Base-by-base conservation (phyloP, 2,329 filamentous ascomycete genomes). In the Aspergillus bombycis region DNA sequence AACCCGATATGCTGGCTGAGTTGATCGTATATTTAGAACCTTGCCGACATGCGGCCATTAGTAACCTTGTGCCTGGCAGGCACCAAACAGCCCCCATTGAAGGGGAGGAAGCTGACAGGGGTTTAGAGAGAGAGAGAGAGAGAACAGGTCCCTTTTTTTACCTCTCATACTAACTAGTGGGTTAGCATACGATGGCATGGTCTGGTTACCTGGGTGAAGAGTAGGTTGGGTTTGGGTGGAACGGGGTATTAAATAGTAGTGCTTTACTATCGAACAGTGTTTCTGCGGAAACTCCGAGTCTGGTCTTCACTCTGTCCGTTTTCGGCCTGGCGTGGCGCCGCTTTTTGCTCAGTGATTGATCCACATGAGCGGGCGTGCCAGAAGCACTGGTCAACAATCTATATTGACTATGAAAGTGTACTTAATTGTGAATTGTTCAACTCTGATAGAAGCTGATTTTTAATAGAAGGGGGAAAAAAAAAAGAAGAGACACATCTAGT, bases 1-100 rank as follows among this genome's bases (percentile, higher is more conserved):
- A 28, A 32, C 48, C 48, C 28, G 28, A 52, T n/a, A 52, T 52
- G 30, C 28, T 52, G 48, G 48, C 48, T 52, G 28, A 32, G 48
- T 30, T 30, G 46, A 34, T 32, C 10, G 16, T 52, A 52, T 52
- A 52, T 52, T 52, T 52, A 52, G 48, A 52, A 52, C 48, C 48
- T 32, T 52, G 28, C 30, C 19, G 19, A 32, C 48, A 52, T 52
- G 48, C 48, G 48, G 48, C 28, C 30, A 52, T 48, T 48, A 23
- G 45, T 23, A 10, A 48, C 23, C 28, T 28, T 34, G 48, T 52
- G 19, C 48, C 48, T 52, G 48, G 16, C 28, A n/a, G 48, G 12
- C 19, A 21, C 12, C 45, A 14, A 6, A 7, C 7, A 23, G 23
- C 28, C 9, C 16, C 19, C 28, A 12, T n/a, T 34, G 48, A 19